Base-by-base conservation (phyloP, 768 basidiomycete species). In the Phylloporus sp. region DNA sequence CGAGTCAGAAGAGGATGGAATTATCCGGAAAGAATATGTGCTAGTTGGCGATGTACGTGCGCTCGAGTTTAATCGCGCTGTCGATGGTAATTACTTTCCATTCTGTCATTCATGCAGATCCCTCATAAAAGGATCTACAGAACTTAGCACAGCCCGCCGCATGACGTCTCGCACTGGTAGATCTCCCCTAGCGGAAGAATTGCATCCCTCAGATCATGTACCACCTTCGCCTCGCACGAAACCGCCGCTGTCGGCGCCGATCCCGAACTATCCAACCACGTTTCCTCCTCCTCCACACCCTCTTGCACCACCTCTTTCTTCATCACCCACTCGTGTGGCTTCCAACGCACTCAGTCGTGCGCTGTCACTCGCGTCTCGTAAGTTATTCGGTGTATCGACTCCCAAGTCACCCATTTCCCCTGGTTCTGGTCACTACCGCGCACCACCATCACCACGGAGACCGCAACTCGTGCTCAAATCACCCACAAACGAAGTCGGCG, bases 21-120 rank as follows among this genome's bases (percentile, higher is more conserved):
- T 85, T 45, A 75, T 91, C 44, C 78, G 86, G 47, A 79, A 84
- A 55, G 95, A 98, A 62, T 99, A 99, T 60, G 95, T 98, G 0
- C 80, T 99, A 1, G 90, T 98, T 2, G 94, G 88, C 38, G 93
- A 99, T 67, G 82, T 80, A 48, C 79, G 86, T 45, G 90, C 90
- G 2, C 88, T 97, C 3, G 95, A 98, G 65, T 91, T 97, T 66
- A 92, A 91, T 65, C 82, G 84, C 15, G 81, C 92, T 3, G 87
- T 95, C 2, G 95, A 98, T 73, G 95, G 95, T 89, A 54, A 60
- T 83, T 68, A 16, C 23, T 24, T 43, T 34, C 44, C 13, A 8
- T 22, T 36, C 28, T 13, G 5, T 31, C 13, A 15, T 45, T 43
- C 34, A 40, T 45, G 52, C 28, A 48, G 32, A 53, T 52, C 54